A percentile compares a stretch with the other conserved stretches of the same genome.
Conservation (phyloP, 129 eudicot genomes). For the carrot (Daucus carota) region DH1_v3.0 NC_030382.2:217001-217500, state of each 20-base stretch:
- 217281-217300: not conserved
- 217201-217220: not conserved
- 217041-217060: not conserved
- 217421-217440: not conserved
- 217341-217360: no score
- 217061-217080: not conserved
- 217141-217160: not conserved
- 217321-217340: not conserved
- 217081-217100: not conserved
- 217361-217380: no score
- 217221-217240: not conserved
- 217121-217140: not conserved
- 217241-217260: not conserved
- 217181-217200: not conserved
- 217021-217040: not conserved
- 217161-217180: not conserved
- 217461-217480: not conserved
- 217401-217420: not conserved
- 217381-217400: no score
- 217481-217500: not conserved
- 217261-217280: no score
- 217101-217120: not conserved
- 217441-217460: not conserved
- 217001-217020: not conserved
- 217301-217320: not conserved